A percentile compares a stretch with the other conserved stretches of the same genome.
These are phyloP conservation scores for Oehlia diaphana DNA, from an alignment of 192 early-diverging fungal genomes.

Conservation along the genomic window DNA sequence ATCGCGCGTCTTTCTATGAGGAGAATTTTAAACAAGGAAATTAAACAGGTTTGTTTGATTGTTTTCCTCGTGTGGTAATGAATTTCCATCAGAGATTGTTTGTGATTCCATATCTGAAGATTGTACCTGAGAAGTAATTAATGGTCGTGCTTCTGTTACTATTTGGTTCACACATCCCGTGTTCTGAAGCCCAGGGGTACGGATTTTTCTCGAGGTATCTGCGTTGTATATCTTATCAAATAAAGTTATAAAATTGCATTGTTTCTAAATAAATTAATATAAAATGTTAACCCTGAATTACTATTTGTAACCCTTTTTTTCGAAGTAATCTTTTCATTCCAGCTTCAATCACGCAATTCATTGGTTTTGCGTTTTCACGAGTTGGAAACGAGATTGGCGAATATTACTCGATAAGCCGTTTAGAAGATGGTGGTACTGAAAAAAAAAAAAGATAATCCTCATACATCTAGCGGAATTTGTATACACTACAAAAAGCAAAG, in stretches of 20 bases:
- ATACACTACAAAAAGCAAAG: background rate
- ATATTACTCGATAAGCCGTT: no score
- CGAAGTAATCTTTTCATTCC: no score
- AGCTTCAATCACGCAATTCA: no score
- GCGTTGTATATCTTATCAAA: background rate
- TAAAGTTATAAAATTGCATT: background rate
- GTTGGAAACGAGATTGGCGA: background rate
- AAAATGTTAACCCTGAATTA: background rate
- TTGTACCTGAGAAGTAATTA: no score
- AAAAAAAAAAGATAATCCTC: background rate
- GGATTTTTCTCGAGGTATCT: background rate
- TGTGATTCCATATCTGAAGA: no score
- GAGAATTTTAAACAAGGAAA: background rate
- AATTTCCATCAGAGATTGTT: background rate
- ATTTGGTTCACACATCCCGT: background rate
- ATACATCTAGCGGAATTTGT: background rate
- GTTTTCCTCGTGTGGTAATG: background rate
- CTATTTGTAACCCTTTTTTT: background rate
- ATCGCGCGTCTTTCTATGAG: background rate
- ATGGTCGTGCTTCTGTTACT: background rate
- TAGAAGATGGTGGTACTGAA: background rate
- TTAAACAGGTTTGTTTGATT: background rate
- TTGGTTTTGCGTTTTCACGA: background rate
- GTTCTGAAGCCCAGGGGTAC: background rate
- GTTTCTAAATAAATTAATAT: background rate